Conservation (phyloP, 805 yeast species). For the Cyberlindnera mycetangii region DNA sequence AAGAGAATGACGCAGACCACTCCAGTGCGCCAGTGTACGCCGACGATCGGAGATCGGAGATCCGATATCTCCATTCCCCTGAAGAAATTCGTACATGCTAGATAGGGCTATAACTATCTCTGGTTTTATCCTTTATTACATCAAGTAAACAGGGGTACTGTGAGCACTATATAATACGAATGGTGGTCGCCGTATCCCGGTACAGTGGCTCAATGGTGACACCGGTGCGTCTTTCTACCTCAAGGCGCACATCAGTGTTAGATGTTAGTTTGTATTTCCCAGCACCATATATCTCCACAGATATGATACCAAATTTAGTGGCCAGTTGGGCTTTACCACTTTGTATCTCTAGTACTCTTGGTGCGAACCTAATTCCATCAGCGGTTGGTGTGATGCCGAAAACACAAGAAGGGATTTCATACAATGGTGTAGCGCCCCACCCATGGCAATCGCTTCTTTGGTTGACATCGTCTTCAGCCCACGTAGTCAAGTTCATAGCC, state of each 20-base stretch:
- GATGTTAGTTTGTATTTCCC: neutral
- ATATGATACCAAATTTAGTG: neutral
- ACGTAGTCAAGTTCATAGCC: neutral
- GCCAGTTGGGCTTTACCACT: neutral
- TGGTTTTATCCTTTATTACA: too few relatives aligned
- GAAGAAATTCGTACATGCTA: too few relatives aligned
- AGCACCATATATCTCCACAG: neutral
- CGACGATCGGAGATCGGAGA: too few relatives aligned
- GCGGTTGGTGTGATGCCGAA: neutral
- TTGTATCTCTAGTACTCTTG: neutral
- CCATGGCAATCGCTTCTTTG: constrained; percentile 3
- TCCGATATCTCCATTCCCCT: too few relatives aligned
- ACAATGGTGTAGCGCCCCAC: neutral
- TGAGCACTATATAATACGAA: too few relatives aligned
- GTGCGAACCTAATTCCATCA: neutral
- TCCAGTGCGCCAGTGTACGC: too few relatives aligned
- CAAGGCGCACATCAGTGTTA: neutral
- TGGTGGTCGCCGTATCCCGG: neutral
- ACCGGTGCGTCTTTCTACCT: neutral
- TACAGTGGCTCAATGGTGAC: neutral
- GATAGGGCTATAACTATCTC: too few relatives aligned
- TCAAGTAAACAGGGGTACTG: too few relatives aligned
- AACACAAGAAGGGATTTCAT: neutral
- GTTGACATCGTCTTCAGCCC: constrained; percentile 4
- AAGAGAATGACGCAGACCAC: too few relatives aligned